Conservation (phyloP, 352 stramenopile species). For the Aphanomyces stellatus region DNA sequence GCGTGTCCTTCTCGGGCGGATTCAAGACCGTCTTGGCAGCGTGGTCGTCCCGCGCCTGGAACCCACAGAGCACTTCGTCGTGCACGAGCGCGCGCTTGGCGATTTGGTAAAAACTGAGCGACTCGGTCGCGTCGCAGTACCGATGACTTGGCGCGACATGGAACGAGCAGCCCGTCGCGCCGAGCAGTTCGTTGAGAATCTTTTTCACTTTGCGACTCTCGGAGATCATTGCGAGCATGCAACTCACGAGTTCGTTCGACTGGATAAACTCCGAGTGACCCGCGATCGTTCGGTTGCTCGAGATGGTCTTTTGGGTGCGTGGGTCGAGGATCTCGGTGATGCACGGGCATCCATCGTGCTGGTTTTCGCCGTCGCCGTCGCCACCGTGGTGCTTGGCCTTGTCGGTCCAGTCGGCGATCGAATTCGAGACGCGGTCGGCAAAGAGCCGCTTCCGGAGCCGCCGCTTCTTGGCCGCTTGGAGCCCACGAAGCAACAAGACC, state of each 20-base stretch:
- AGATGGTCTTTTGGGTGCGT: conserved; percentile 77
- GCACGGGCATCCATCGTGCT: conserved; percentile 57
- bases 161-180: conserved; percentile 56
- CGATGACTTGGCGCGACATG: conserved; percentile 43
- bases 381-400: too few species aligned
- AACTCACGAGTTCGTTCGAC: conserved; percentile 82
- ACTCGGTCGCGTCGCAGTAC: conserved; percentile 48
- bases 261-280: conserved; percentile 80
- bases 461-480: conserved; percentile 29
- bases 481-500: conserved; percentile 72
- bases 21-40: conserved; percentile 61
- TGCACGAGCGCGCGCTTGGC: conserved; percentile 42
- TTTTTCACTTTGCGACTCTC: conserved; percentile 78
- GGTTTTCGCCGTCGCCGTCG: conserved; percentile 19
- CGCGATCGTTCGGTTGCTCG: conserved; percentile 59
- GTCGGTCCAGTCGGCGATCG: neutral
- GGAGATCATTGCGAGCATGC: conserved; percentile 80
- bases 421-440: neutral
- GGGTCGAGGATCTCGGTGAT: conserved; percentile 84
- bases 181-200: conserved; percentile 69
- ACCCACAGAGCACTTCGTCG: conserved; percentile 71
- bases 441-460: neutral
- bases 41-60: conserved; percentile 41
- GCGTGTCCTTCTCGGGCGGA: conserved; percentile 41
- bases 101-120: conserved; percentile 74